Conservation (phyloP, 2,329 filamentous ascomycete species). For the Xylaria sp. region DNA sequence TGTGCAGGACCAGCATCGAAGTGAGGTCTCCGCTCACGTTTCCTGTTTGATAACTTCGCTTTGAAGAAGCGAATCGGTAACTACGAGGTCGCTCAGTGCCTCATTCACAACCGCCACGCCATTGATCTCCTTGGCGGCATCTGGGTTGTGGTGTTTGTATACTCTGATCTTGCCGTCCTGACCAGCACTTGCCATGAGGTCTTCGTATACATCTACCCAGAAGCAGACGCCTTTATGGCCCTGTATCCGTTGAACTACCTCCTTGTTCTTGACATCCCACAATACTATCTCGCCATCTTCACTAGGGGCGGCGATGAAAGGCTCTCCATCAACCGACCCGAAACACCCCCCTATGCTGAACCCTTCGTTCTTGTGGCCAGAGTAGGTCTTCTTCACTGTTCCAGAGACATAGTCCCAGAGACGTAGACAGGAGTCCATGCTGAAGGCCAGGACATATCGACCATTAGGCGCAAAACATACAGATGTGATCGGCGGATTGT, state of each 20-base stretch:
- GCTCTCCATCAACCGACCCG: constrained; percentile 65
- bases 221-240: constrained; percentile 68
- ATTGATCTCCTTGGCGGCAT: constrained; percentile 24
- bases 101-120: constrained; percentile 28
- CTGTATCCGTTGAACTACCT: constrained; percentile 74
- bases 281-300: constrained; percentile 87
- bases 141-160: constrained; percentile 51
- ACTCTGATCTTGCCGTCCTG: constrained; percentile 65
- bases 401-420: constrained; percentile 96
- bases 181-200: constrained; percentile 67
- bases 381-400: constrained; percentile 94
- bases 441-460: constrained; percentile 90
- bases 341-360: constrained; percentile 90
- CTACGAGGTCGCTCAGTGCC: constrained; percentile 51
- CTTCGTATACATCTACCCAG: constrained; percentile 70
- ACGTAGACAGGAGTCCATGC: constrained; percentile 87
- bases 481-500: constrained; percentile 87
- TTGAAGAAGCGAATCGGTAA: constrained; percentile 60
- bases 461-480: constrained; percentile 96
- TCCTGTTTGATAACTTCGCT: constrained; percentile 55
- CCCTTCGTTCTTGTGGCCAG: constrained; percentile 85
- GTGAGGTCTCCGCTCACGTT: constrained; percentile 33
- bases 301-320: constrained; percentile 83
- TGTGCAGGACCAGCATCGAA: neutral
- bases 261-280: constrained; percentile 92